Evolutionary conservation across 805 yeast species (phyloP), one percentile per base, ranked within the genome.

Genomic region (Candida boleticola): DNA sequence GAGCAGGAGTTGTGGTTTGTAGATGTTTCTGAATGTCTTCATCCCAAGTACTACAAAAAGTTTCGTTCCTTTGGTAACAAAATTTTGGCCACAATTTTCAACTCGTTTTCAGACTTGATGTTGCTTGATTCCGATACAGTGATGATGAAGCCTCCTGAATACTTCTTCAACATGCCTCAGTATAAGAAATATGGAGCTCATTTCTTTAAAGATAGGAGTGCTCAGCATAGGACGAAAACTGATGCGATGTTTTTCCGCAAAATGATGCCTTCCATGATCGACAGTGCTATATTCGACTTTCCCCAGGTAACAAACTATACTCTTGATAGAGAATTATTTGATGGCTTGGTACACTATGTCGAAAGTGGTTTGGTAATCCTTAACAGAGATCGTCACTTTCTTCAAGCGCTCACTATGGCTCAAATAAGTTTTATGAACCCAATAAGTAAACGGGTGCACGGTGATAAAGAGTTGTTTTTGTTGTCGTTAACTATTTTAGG

Each of bases 121-220:
- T 58, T 79, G 21, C 42, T 80, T 14, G 85, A 80, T 51, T 80
- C 82, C 2, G 81, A 74, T 47, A 62, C 73, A 1, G 74, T 77
- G 1, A 67, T 77, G 1, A 58, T 76, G 37, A 60, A 66, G 35
- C 57, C 64, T 11, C 63, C 73, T 2, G 53, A 63, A 11, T 41
- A 45, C 22, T 64, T 59, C 49, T 63, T 65, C 49, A 49, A 60
- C 3, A 40, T 61, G 20, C 43, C 51, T 18, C 66, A 67, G 21
- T 70, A 63, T 36, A 42, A 48, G 6, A 44, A 54, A 13, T 58
- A 57, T 3, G 72, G 73, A 1, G 65, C 75, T 0, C 63, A 46
- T 27, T 66, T 65, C 42, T 66, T 51, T 42, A 58, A 51, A 45
- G 66, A 61, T 38, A 49, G 16, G 37, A 47, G 51, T 21, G 56